A percentile compares a stretch with the other conserved stretches of the same genome.
Evolutionary conservation across 495 filamentous ascomycete species (phyloP).

Genomic region (Aspergillus ellipticus): DNA sequence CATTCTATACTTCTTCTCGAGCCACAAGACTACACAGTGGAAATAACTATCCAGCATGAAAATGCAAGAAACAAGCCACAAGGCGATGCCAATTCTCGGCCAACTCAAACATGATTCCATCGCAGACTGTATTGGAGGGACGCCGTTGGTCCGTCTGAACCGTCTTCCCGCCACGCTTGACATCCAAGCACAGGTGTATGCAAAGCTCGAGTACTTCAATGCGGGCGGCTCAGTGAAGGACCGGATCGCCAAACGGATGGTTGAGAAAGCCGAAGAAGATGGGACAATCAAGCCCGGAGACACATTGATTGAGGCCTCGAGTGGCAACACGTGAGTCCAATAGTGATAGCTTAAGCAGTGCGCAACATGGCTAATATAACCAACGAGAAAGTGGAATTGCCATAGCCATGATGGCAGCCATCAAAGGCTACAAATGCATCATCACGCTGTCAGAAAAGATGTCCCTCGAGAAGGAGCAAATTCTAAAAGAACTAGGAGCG

Average conservation of each 20-base stretch:
- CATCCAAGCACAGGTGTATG: conserved; percentile 75
- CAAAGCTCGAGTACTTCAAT: conserved; percentile 81
- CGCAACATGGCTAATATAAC: too few species aligned
- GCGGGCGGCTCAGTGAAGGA: conserved; percentile 88
- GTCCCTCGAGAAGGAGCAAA: too few species aligned
- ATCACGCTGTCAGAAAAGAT: too few species aligned
- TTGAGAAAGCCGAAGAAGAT: conserved; percentile 76
- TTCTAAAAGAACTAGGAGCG: too few species aligned
- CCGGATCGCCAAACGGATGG: conserved; percentile 85
- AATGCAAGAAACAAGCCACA: too few species aligned
- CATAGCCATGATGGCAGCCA: conserved; percentile 84
- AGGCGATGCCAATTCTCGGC: too few species aligned
- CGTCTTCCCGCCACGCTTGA: conserved; percentile 75
- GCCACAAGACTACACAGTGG: too few species aligned
- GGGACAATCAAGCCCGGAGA: conserved; percentile 87
- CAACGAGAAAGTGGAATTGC: too few species aligned
- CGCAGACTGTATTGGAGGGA: conserved; percentile 71
- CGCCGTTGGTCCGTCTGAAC: conserved; percentile 83
- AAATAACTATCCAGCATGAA: too few species aligned
- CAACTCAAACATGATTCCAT: too few species aligned
- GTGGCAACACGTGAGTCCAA: conserved; percentile 84
- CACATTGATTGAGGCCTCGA: conserved; percentile 86
- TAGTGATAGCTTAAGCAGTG: conserved; percentile 83
- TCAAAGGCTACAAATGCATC: too few species aligned
- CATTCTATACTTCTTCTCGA: too few species aligned